Conservation (phyloP, 2,329 filamentous ascomycete species). For the Paramyrothecium roridum region DNA sequence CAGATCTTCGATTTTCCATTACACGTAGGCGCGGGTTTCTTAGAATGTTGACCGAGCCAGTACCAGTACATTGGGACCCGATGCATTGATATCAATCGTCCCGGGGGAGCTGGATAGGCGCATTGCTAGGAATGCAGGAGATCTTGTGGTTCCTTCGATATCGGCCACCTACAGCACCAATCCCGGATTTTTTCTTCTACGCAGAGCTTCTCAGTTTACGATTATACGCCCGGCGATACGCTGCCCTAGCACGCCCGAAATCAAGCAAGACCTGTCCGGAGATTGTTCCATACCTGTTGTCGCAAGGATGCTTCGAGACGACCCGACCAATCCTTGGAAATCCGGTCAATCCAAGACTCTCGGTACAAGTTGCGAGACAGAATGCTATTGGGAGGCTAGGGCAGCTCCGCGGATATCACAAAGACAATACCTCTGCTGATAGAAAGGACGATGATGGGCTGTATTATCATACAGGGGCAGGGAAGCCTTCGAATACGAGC, state of each 20-base stretch:
- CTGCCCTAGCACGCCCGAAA: background rate
- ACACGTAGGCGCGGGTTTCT: no score
- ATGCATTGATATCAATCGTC: background rate
- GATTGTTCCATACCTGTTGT: background rate
- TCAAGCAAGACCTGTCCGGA: background rate
- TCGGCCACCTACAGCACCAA: background rate
- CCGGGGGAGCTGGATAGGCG: background rate
- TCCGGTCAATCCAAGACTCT: background rate
- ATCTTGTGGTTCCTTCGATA: background rate
- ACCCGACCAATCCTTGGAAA: background rate
- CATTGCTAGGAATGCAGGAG: background rate
- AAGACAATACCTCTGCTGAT: background rate
- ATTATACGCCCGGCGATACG: background rate
- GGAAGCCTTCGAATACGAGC: no score
- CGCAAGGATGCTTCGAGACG: background rate
- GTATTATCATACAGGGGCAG: no score
- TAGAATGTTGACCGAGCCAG: no score
- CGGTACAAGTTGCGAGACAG: background rate
- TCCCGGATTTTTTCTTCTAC: background rate
- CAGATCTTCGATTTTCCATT: no score
- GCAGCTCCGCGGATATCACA: background rate
- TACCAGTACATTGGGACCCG: background rate
- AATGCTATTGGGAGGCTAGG: background rate
- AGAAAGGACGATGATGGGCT: no score
- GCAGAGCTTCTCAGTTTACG: background rate